Evolutionary conservation across 1,139 yeast species (phyloP).

Genomic region (Yamadazyma diospyri): DNA sequence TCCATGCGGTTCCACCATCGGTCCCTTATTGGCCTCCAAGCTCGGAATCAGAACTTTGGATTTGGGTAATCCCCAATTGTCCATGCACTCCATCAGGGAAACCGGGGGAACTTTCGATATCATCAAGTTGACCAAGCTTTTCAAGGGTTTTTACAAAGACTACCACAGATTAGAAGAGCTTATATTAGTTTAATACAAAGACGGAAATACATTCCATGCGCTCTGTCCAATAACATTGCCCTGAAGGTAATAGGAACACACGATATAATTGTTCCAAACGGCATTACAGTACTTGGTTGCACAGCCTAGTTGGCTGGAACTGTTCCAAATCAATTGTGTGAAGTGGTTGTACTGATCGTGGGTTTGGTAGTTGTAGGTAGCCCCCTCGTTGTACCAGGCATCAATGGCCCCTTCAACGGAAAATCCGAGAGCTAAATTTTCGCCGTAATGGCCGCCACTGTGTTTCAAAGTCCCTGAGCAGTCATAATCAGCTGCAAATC

Average conservation of each 20-base stretch:
- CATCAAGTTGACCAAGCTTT: slow-evolving; percentile 56
- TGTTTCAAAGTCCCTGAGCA: slow-evolving; percentile 35
- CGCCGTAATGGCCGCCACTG: slow-evolving; percentile 36
- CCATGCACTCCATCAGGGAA: slow-evolving; percentile 95
- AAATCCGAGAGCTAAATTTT: slow-evolving; percentile 38
- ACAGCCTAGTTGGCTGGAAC: slow-evolving; percentile 34
- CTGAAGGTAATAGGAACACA: slow-evolving; percentile 59
- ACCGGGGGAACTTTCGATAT: slow-evolving; percentile 85
- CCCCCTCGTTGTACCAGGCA: slow-evolving; percentile 39
- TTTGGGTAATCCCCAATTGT: slow-evolving; percentile 88
- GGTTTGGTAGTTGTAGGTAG: slow-evolving; percentile 23
- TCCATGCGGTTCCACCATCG: slow-evolving; percentile 96
- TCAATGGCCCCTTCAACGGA: slow-evolving; percentile 25
- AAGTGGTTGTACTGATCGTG: slow-evolving; percentile 34
- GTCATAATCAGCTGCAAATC: slow-evolving; percentile 26
- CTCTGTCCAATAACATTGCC: slow-evolving; percentile 53
- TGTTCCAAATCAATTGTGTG: slow-evolving; percentile 41
- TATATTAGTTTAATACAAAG: slow-evolving; percentile 14
- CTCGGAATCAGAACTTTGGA: slow-evolving; percentile 89
- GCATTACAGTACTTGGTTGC: slow-evolving; percentile 38
- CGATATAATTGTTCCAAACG: slow-evolving; percentile 51
- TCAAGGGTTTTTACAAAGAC: slow-evolving; percentile 54
- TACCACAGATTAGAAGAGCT: slow-evolving; percentile 27
- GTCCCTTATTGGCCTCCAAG: slow-evolving; percentile 87
- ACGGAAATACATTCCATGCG: slow-evolving; percentile 26